A percentile compares a stretch with the other conserved stretches of the same genome.
These are phyloP conservation scores for Solanum hybrid DNA, from an alignment of 305 asterid genomes.

Conservation along the genomic window DNA sequence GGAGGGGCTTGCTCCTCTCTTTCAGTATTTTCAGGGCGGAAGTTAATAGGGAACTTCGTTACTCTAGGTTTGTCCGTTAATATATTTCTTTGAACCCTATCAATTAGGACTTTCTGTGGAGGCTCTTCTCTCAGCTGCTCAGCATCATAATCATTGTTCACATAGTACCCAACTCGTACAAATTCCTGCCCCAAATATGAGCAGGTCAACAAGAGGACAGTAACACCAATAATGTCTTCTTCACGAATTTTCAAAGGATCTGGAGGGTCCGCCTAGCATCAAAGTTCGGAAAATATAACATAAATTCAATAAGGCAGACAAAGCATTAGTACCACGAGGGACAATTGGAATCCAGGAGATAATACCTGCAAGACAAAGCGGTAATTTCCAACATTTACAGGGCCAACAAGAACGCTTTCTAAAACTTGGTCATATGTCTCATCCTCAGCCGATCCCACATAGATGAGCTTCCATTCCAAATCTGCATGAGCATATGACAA, in stretches of 20 bases:
- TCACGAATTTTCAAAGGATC: constrained; percentile 84
- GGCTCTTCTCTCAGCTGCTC: constrained; percentile 80
- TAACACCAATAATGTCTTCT: constrained; percentile 88
- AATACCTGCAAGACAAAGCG: constrained; percentile 84
- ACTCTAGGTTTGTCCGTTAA: constrained; percentile 80
- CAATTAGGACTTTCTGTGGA: constrained; percentile 69
- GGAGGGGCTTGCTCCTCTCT: constrained; percentile 54
- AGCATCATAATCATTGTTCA: constrained; percentile 72
- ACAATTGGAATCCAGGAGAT: not conserved
- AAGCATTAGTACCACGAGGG: not conserved
- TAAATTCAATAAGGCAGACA: not conserved
- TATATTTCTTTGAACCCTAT: constrained; percentile 69
- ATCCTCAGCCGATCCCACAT: constrained; percentile 98
- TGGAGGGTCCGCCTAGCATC: constrained; percentile 78
- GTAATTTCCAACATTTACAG: constrained; percentile 86
- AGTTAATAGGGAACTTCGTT: constrained; percentile 73
- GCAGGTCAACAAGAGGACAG: constrained; percentile 83
- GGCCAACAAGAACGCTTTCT: constrained; percentile 98
- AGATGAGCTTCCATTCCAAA: constrained; percentile 96
- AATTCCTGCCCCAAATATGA: constrained; percentile 84
- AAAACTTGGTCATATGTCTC: constrained; percentile 89
- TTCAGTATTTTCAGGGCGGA: constrained; percentile 57
- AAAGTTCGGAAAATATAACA: not conserved
- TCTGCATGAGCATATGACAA: constrained; percentile 34
- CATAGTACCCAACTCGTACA: constrained; percentile 78